Evolutionary conservation across 495 filamentous ascomycete genomes (phyloP), one percentile per base, ranked within the genome.

Genomic region (Trichoderma virens): DNA sequence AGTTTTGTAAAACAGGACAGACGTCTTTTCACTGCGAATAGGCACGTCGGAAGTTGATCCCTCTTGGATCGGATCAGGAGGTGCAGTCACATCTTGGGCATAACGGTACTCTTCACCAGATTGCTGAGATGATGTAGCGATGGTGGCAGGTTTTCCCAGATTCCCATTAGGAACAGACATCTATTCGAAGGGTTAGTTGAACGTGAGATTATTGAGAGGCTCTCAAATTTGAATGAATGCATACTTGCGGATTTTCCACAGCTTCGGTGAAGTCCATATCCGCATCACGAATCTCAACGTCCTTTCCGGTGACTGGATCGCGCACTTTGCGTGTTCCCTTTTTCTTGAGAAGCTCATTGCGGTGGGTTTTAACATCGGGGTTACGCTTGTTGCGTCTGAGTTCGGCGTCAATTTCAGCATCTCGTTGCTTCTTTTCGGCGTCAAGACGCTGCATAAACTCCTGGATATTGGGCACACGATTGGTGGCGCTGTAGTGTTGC

Each of bases 1-100:
- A 0, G 93, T 98, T 0, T 94, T 93, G 71, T 97, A 92, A 75
- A 97, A 97, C 31, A 98, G 85, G 35, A 98, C 86, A 67, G 97
- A 97, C 1, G 93, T 98, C 81, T 91, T 96, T 70, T 97, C 93
- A 63, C 92, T 92, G 72, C 90, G 92, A 68, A 98, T 96, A 18
- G 93, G 93, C 7, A 98, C 91, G 74, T 98, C 93, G 9, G 89
- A 90, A 2, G 93, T 97, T 34, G 87, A 83, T 14, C 90, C 88
- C 63, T 86, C 78, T 11, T 84, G 87, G 28, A 96, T 75, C 6
- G 93, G 93, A 68, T 95, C 93, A 0, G 92, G 93, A 6, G 93
- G 93, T 2, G 93, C 89, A 3, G 93, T 97, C 63, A 94, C 77
- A 71, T 98, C 93, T 73, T 97, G 93, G 7, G 85, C 90, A 62